Conservation (phyloP, 1,139 yeast genomes). For the Pichia sp. region DNA sequence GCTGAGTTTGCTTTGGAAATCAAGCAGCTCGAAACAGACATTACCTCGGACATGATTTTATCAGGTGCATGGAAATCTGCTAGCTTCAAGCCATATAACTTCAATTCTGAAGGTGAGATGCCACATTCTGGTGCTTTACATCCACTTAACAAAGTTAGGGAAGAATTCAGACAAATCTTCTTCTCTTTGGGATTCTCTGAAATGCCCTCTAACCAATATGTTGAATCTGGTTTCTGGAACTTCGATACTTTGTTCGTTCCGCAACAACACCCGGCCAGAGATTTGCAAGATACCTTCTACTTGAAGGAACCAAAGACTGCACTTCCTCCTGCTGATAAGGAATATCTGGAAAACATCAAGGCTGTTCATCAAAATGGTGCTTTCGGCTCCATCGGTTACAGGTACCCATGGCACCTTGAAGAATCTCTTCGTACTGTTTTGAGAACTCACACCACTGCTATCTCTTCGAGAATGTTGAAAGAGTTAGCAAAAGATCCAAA, state of each 20-base stretch:
- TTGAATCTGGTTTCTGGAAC: conserved; percentile 98
- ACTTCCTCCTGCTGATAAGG: conserved; percentile 70
- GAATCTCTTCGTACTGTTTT: conserved; percentile 88
- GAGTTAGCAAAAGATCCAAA: conserved; percentile 82
- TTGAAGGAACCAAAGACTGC: conserved; percentile 85
- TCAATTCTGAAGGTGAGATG: conserved; percentile 86
- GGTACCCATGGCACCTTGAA: conserved; percentile 93
- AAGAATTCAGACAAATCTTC: conserved; percentile 96
- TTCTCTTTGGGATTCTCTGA: conserved; percentile 97
- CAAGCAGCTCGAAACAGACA: conserved; percentile 80
- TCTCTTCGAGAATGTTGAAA: conserved; percentile 82
- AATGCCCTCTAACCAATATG: conserved; percentile 98
- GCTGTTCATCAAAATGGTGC: conserved; percentile 86
- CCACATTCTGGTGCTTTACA: conserved; percentile 92
- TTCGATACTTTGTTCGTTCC: conserved; percentile 95
- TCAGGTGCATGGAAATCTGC: conserved; percentile 78
- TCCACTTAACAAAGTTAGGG: conserved; percentile 93
- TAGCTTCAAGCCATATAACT: conserved; percentile 90
- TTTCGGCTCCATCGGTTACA: conserved; percentile 92
- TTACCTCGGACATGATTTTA: conserved; percentile 85
- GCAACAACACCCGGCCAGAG: conserved; percentile 99
- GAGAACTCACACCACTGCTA: conserved; percentile 97
- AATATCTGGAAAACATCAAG: conserved; percentile 70
- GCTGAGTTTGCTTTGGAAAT: conserved; percentile 77
- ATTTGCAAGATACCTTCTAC: conserved; percentile 95